phyloP scores from a whole-genome alignment of 345 rosid species.

The Corchorus olitorius region DNA sequence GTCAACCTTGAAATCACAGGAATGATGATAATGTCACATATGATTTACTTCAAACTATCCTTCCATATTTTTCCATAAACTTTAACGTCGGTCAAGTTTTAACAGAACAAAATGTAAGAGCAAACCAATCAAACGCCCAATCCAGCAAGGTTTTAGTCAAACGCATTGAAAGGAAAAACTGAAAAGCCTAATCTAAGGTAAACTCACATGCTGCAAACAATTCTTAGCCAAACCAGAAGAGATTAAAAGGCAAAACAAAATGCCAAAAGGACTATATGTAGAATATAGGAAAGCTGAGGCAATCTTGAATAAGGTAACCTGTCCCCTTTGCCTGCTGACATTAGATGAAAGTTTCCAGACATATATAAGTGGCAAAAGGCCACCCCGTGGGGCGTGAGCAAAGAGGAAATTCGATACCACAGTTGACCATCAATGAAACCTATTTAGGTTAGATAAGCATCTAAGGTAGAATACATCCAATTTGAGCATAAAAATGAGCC shows the following conservation, averaged over 20 bases:
- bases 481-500: constrained; percentile 8
- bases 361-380: constrained; percentile 15
- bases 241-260: not conserved
- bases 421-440: constrained; percentile 30
- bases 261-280: not conserved
- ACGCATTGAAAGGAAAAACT: not conserved
- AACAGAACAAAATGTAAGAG: constrained; percentile 8
- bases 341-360: not conserved
- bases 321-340: not conserved
- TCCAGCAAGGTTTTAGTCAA: not conserved
- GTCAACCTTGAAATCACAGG: not conserved
- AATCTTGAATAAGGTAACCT: not conserved
- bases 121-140: not conserved
- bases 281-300: not conserved
- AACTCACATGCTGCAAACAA: not conserved
- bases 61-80: not conserved
- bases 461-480: constrained; percentile 21
- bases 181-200: not conserved
- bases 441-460: constrained; percentile 24
- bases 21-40: not conserved
- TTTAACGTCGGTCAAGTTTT: not conserved
- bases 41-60: not conserved
- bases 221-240: not conserved
- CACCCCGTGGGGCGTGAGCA: not conserved
- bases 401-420: constrained; percentile 6